Base-by-base conservation (phyloP, 176 grass and related monocot genomes). In the Neostapfia colusana region DNA sequence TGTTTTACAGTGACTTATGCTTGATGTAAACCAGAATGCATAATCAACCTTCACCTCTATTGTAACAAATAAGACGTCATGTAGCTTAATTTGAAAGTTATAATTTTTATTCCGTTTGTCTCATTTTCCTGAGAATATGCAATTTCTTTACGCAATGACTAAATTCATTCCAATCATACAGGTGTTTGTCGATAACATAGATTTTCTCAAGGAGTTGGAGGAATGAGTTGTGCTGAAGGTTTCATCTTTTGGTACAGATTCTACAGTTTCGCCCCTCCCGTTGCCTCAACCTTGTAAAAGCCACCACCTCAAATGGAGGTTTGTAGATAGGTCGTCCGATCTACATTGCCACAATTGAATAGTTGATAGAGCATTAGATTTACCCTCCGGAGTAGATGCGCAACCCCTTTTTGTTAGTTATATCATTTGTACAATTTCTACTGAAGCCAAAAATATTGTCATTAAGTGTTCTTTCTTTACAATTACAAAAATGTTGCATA, bases 111-210 rank as follows among this genome's bases (percentile, higher is more conserved):
- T 15, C 12, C 49, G 56, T 66, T 64, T 40, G 17, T 38, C 23
- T 44, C 12, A 51, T 26, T 68, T 55, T 54, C 16, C 10, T 23
- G 21, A 26, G 21, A 38, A 37, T 24, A 41, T 46, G 48, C 3
- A 44, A 48, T 27, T 63, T 79, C 31, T 90, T 2, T 23, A 23
- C 43, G 1, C 27, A n/a, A 7, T 42, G 40, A 62, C 65, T 53
- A 39, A 26, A 54, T 61, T 80, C 6, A 14, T 78, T 78, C 61
- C 25, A 34, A 50, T 44, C 61, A 62, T 88, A 78, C 58, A 93
- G 94, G 94, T 93, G 36, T 93, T 93, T 20, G 88, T 97, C 11
- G 94, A 97, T 81, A 97, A 97, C 70, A 67, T 93, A 69, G 94
- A 97, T 89, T 97, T 97, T 69, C 83, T 65, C 23, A 97, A 93